phyloP scores from a whole-genome alignment of 345 rosid species.

The Garcia nutans region DNA sequence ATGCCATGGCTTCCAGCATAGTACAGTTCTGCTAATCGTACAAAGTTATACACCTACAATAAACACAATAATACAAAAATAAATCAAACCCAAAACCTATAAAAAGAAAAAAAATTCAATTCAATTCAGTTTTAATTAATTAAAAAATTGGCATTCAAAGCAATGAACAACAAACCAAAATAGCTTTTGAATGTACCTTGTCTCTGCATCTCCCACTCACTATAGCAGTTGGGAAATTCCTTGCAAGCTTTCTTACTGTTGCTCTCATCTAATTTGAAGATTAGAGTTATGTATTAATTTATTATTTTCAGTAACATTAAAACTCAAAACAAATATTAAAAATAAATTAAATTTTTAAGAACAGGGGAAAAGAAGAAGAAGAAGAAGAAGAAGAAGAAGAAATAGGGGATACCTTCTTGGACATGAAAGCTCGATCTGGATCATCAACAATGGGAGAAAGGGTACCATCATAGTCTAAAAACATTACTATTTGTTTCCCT shows the following conservation, averaged over 20 bases:
- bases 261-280: constrained; percentile 66
- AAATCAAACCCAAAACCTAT: neutral
- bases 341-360: too few species aligned
- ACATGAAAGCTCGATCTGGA: constrained; percentile 93
- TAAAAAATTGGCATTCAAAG: neutral
- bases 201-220: constrained; percentile 94
- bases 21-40: constrained; percentile 76
- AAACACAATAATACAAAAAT: constrained; percentile 3
- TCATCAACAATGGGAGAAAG: constrained; percentile 90
- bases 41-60: constrained; percentile 75
- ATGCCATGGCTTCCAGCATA: constrained; percentile 99
- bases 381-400: too few species aligned
- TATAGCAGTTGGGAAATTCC: constrained; percentile 82
- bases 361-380: neutral
- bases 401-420: constrained; percentile 53
- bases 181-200: constrained; percentile 48
- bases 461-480: constrained; percentile 88
- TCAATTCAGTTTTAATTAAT: neutral
- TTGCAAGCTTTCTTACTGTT: constrained; percentile 64
- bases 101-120: neutral
- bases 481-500: constrained; percentile 89
- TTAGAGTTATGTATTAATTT: neutral
- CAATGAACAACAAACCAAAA: neutral
- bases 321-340: neutral
- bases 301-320: neutral